Percentiles rank a stretch among this genome's conserved stretches.
Evolutionary conservation across 2,329 filamentous ascomycete genomes (phyloP).

Genomic region (Phialemoniopsis sp.): DNA sequence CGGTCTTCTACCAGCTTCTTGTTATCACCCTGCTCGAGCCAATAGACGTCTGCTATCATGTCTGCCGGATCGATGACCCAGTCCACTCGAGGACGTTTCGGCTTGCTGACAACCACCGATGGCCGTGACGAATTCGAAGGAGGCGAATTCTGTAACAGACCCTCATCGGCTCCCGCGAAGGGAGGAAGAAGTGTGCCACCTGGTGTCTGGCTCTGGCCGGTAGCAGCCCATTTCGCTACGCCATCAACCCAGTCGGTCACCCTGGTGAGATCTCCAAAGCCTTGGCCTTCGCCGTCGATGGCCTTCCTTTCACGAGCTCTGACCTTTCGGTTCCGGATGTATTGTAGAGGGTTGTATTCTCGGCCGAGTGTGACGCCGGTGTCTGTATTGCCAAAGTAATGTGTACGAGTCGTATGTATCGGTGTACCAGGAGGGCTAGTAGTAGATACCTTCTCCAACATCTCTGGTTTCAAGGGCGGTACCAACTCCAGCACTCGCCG

Average conservation of each 20-base stretch:
- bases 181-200: constrained; percentile 36
- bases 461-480: constrained; percentile 61
- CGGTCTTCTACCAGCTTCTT: constrained; percentile 79
- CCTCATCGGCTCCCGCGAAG: constrained; percentile 41
- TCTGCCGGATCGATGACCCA: constrained; percentile 84
- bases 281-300: constrained; percentile 70
- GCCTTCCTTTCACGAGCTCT: constrained; percentile 71
- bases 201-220: constrained; percentile 18
- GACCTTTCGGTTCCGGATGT: constrained; percentile 84
- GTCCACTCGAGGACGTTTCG: constrained; percentile 71
- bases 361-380: constrained; percentile 51
- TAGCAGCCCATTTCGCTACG: constrained; percentile 48
- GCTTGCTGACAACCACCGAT: constrained; percentile 39
- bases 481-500: constrained; percentile 73
- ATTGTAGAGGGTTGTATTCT: constrained; percentile 86
- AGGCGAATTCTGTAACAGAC: constrained; percentile 10
- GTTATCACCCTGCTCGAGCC: constrained; percentile 80
- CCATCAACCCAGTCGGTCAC: constrained; percentile 76
- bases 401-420: constrained; percentile 10
- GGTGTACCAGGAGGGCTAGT: constrained; percentile 39
- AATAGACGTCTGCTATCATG: constrained; percentile 83
- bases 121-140: constrained; percentile 36
- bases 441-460: constrained; percentile 27
- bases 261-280: constrained; percentile 69
- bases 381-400: constrained; percentile 16